Evolutionary conservation across 75 land plant genomes (phyloP).

Genomic region (Isoetes taiwanensis): DNA sequence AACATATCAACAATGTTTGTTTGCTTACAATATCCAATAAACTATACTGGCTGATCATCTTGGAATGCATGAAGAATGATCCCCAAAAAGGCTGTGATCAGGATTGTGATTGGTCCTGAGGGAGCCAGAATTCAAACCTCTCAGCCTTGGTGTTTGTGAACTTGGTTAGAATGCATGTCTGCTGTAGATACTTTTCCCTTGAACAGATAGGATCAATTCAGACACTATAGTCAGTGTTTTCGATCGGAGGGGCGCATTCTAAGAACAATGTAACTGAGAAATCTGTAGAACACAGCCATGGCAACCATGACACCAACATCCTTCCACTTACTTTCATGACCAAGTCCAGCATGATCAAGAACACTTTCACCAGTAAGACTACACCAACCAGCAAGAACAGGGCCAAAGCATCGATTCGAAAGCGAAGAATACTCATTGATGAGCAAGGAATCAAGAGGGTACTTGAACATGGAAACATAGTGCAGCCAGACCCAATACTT

Average conservation of each 20-base stretch:
- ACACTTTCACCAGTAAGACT: constrained; percentile 45
- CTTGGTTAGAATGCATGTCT: no score
- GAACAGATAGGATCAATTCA: no score
- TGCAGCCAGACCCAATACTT: constrained; percentile 78
- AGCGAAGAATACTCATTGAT: constrained; percentile 69
- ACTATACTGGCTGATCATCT: no score
- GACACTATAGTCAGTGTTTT: no score
- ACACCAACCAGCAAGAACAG: constrained; percentile 41
- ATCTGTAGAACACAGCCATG: constrained; percentile 47
- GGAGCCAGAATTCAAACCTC: no score
- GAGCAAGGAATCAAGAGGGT: constrained; percentile 66
- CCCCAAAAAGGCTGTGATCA: no score
- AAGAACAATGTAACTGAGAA: constrained; percentile 64
- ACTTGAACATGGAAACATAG: constrained; percentile 70
- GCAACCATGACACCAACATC: constrained; percentile 65
- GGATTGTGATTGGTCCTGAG: no score
- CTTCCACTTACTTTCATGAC: constrained; percentile 43
- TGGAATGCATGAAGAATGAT: no score
- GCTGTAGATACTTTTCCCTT: no score
- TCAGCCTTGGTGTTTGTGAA: no score
- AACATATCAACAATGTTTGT: no score
- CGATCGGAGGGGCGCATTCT: constrained; percentile 34
- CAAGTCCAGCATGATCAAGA: constrained; percentile 39
- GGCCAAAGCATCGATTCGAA: constrained; percentile 27
- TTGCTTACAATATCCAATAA: no score